phyloP scores from a whole-genome alignment of 148 eudicot genomes.

The Chenopodium formosanum region DNA sequence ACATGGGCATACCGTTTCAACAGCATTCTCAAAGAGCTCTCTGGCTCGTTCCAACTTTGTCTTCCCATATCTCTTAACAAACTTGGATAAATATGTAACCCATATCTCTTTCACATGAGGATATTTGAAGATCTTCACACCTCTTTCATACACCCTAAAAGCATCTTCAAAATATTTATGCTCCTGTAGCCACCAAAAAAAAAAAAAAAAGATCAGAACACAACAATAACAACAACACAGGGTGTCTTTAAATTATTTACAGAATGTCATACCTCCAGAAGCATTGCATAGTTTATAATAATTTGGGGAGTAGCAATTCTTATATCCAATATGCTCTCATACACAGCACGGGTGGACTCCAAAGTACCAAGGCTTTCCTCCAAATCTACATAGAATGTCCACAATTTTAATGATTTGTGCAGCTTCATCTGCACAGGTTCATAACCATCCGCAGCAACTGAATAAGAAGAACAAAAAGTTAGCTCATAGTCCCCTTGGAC shows the following conservation, averaged over 20 bases:
- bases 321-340: conserved; percentile 86
- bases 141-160: conserved; percentile 94
- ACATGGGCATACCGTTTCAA: conserved; percentile 59
- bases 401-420: conserved; percentile 76
- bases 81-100: conserved; percentile 87
- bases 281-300: conserved; percentile 85
- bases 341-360: conserved; percentile 90
- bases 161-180: conserved; percentile 96
- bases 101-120: conserved; percentile 98
- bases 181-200: conserved; percentile 46
- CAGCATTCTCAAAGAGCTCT: conserved; percentile 92
- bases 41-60: conserved; percentile 84
- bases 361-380: conserved; percentile 89
- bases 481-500: conserved; percentile 10
- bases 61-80: conserved; percentile 82
- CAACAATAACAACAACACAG: not conserved
- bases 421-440: conserved; percentile 93
- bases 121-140: conserved; percentile 90
- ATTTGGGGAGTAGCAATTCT: conserved; percentile 96
- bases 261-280: conserved; percentile 58
- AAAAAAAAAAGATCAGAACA: not conserved
- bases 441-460: conserved; percentile 94
- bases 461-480: conserved; percentile 18
- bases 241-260: not conserved
- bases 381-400: conserved; percentile 91